A percentile compares a stretch with the other conserved stretches of the same genome.
phyloP scores from a whole-genome alignment of 2,329 filamentous ascomycete species.

The Diaporthe destruens region DNA sequence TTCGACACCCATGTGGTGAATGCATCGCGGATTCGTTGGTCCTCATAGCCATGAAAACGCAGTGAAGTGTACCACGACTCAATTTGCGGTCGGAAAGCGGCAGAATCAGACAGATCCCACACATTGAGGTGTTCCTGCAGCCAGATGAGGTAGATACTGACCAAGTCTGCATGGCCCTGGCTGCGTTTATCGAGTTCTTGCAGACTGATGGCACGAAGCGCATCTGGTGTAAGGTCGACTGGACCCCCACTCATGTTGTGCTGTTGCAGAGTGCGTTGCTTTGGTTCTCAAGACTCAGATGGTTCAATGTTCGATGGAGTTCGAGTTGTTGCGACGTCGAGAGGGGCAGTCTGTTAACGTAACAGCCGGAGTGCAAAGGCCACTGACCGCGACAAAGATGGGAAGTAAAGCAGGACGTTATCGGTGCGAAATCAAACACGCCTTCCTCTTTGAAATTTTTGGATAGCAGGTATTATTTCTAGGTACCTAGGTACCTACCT shows the following conservation, averaged over 20 bases:
- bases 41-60: constrained; percentile 21
- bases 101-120: constrained; percentile 2
- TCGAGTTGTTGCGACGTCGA: neutral
- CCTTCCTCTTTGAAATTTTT: neutral
- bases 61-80: constrained; percentile 33
- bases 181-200: constrained; percentile 30
- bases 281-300: neutral
- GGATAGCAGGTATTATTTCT: neutral
- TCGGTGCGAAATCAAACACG: neutral
- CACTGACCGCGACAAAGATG: neutral
- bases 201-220: constrained; percentile 13
- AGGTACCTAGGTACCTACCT: neutral
- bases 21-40: neutral
- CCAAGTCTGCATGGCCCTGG: neutral
- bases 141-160: constrained; percentile 30
- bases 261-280: neutral
- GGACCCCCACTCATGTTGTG: neutral
- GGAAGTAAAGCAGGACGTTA: neutral
- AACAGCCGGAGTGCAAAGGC: neutral
- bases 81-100: constrained; percentile 19
- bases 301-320: neutral
- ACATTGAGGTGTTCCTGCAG: constrained; percentile 30
- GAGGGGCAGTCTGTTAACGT: neutral
- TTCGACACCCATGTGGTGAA: constrained; percentile 39
- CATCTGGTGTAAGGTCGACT: neutral